Evolutionary conservation across 2,329 filamentous ascomycete species (phyloP).

Genomic region (Leptographium lundbergii): DNA sequence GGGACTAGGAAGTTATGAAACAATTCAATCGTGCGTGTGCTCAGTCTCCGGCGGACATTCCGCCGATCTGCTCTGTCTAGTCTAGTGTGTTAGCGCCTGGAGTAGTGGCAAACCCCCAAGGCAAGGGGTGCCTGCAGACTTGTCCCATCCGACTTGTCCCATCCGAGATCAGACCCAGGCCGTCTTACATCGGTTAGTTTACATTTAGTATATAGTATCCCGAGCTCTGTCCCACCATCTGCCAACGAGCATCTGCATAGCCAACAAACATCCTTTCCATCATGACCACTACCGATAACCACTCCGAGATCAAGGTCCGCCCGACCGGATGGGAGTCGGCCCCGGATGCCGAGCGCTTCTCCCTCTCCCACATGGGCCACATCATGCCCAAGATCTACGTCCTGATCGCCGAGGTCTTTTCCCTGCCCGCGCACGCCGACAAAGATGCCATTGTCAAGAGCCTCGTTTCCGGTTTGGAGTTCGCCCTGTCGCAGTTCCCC

Average conservation of each 20-base stretch:
- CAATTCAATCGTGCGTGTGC: neutral
- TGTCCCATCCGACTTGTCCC: no score
- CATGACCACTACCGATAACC: neutral
- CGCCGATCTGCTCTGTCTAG: neutral
- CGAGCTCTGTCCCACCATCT: no score
- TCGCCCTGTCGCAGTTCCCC: constrained; percentile 5
- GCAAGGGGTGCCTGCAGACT: no score
- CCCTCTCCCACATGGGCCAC: constrained; percentile 3
- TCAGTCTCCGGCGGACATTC: neutral
- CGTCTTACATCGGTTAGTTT: no score
- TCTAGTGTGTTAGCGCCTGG: no score
- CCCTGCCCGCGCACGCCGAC: neutral
- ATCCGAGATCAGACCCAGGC: no score
- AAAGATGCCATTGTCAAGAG: neutral
- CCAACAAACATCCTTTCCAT: neutral
- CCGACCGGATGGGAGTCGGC: constrained; percentile 3
- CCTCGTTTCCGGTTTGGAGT: neutral
- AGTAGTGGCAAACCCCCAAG: no score
- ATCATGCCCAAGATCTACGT: constrained; percentile 9
- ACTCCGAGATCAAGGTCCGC: neutral
- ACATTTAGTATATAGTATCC: no score
- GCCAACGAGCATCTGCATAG: no score
- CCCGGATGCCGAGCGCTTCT: neutral
- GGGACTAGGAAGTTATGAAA: no score
- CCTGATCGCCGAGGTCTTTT: constrained; percentile 5